phyloP scores from a whole-genome alignment of 2,329 filamentous ascomycete genomes.

The Drechslerella dactyloides region DNA sequence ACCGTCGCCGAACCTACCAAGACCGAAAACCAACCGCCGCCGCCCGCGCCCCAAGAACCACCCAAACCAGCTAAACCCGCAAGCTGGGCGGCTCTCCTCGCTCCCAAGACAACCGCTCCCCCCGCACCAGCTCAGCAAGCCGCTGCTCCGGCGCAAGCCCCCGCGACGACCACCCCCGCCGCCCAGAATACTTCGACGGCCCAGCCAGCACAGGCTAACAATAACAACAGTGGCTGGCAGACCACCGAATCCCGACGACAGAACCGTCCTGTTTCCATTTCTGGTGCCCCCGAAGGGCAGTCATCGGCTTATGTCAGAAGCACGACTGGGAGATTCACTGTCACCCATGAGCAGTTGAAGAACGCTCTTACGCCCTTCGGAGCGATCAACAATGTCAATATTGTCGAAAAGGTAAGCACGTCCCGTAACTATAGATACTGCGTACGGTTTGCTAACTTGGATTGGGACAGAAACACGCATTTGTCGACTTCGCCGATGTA shows the following conservation, averaged over 20 bases:
- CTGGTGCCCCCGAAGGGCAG: conserved; percentile 54
- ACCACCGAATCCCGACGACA: conserved; percentile 67
- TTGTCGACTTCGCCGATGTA: conserved; percentile 85
- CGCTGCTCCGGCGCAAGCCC: conserved; percentile 61
- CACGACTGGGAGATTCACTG: conserved; percentile 76
- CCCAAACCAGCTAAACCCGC: conserved; percentile 43
- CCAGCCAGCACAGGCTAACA: conserved; percentile 59
- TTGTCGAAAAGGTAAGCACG: conserved; percentile 77
- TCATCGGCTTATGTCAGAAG: conserved; percentile 93
- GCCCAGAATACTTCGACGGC: conserved; percentile 57
- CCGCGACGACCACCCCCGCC: conserved; percentile 55
- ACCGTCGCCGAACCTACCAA: conserved; percentile 43
- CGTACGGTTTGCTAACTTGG: conserved; percentile 8
- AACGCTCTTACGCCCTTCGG: conserved; percentile 74
- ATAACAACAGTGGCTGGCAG: conserved; percentile 72
- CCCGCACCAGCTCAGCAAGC: conserved; percentile 58
- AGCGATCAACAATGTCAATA: conserved; percentile 74
- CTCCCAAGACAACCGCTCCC: conserved; percentile 19
- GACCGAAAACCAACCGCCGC: conserved; percentile 27
- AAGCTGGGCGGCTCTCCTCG: conserved; percentile 47
- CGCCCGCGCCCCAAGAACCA: conserved; percentile 45
- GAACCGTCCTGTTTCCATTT: conserved; percentile 56
- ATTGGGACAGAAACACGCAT: conserved; percentile 80
- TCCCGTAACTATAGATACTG: background rate
- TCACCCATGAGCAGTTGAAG: conserved; percentile 75